Evolutionary conservation across 2,329 filamentous ascomycete species (phyloP), one percentile per base, ranked within the genome.

Genomic region (Ambrosiella xylebori): DNA sequence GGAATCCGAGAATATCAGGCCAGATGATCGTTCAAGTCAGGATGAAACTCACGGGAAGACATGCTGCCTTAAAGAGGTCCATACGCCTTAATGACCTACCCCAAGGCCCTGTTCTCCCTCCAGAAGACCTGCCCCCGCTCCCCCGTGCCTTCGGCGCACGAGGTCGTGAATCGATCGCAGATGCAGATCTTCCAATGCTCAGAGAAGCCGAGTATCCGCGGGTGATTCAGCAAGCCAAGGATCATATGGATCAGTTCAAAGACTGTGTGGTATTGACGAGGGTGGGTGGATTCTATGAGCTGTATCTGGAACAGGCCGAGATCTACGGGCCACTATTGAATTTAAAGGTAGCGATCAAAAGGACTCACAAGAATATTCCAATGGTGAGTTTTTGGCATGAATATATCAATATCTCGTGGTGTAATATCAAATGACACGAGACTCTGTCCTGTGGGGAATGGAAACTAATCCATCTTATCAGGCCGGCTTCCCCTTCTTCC

Each of bases 251-350:
- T 64, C 89, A 85, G 65, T 96, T 95, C 71, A 80, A 83, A 65
- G 88, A 94, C 65, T 97, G 91, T 70, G 86, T 98, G 44, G 70
- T 98, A 7, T 73, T 98, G 61, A 98, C 93, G 3, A 81, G 91
- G 59, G 89, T 98, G 36, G 93, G 93, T 58, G 85, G 90, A 61
- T 98, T 98, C 71, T 98, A 97, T 70, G 93, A 98, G 78, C 74
- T 98, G 60, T 98, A 98, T 71, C 94, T 97, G 69, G 86, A 95
- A 65, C 90, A 98, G 68, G 93, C 94, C 9, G 86, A 95, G 60
- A 84, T 95, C 66, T 86, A 85, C 68, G 91, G 86, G 1, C 86
- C 89, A 1, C 74, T 95, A 50, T 75, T 98, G 62, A 93, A 89
- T 65, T 72, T 98, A 66, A 97, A 96, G 69, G 82, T 95, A 57